Conservation (phyloP, 1,139 yeast species). For the Nakaseomyces uthaithaninus region DNA sequence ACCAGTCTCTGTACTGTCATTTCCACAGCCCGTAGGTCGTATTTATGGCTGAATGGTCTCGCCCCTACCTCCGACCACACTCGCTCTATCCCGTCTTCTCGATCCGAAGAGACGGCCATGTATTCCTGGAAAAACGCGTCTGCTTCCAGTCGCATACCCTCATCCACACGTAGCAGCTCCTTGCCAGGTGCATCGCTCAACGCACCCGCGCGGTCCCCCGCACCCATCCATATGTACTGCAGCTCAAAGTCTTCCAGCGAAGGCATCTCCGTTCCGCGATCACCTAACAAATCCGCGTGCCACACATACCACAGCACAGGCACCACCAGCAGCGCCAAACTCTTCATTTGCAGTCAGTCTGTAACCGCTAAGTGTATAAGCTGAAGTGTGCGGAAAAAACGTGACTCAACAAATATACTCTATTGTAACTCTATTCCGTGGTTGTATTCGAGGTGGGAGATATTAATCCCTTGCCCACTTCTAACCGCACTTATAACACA, state of each 20-base stretch:
- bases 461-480: no score
- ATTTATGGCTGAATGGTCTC: slow-evolving; percentile 24
- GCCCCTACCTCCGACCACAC: slow-evolving; percentile 17
- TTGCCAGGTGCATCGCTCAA: not conserved
- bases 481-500: no score
- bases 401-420: not conserved
- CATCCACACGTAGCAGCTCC: slow-evolving; percentile 6
- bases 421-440: not conserved
- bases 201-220: not conserved
- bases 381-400: no score
- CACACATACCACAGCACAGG: not conserved
- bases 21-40: slow-evolving; percentile 14
- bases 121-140: slow-evolving; percentile 7
- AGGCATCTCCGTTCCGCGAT: not conserved
- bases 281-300: not conserved
- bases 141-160: slow-evolving; percentile 10
- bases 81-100: slow-evolving; percentile 8
- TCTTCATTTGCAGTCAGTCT: no score
- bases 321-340: not conserved
- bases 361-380: no score
- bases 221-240: slow-evolving; percentile 4
- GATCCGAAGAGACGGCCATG: slow-evolving; percentile 4
- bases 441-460: no score
- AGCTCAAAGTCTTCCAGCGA: not conserved
- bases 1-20: slow-evolving; percentile 41